Conservation (phyloP, 140 eudicot species). For the Bidens hawaiensis region DNA sequence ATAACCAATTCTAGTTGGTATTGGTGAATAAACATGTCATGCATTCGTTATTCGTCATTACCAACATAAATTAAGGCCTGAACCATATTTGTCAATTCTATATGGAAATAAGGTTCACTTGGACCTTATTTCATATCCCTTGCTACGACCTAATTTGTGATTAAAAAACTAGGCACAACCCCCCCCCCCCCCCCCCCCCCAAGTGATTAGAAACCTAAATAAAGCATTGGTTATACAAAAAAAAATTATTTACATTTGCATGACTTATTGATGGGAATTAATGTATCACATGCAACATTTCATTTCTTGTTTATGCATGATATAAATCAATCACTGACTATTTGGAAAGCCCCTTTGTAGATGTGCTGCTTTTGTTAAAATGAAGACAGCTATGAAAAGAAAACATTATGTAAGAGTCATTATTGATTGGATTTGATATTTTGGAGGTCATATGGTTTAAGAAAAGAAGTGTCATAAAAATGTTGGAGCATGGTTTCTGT, state of each 20-base stretch:
- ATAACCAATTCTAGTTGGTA: no score
- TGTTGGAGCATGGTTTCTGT: constrained; percentile 30
- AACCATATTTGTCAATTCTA: no score
- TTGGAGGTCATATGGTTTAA: constrained; percentile 12
- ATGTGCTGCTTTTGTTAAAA: constrained; percentile 7
- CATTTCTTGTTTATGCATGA: not conserved
- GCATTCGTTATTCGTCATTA: no score
- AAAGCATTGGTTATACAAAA: no score
- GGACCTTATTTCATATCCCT: no score
- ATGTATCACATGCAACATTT: not conserved
- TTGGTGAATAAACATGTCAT: no score
- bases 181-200: no score
- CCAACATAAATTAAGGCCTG: no score
- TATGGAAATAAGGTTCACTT: no score
- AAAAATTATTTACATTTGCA: not conserved
- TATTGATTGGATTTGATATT: constrained; percentile 20
- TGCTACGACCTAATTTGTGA: no score
- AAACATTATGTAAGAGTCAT: not conserved
- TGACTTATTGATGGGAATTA: not conserved
- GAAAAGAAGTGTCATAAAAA: constrained; percentile 30
- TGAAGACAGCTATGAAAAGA: not conserved
- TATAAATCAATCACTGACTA: not conserved
- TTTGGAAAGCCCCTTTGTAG: constrained; percentile 5
- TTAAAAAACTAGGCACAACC: no score
- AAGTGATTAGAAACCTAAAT: no score